Percentiles rank a stretch among this genome's conserved stretches.
Conservation (phyloP, 2,329 filamentous ascomycete species). For the Sporothrix phasma region DNA sequence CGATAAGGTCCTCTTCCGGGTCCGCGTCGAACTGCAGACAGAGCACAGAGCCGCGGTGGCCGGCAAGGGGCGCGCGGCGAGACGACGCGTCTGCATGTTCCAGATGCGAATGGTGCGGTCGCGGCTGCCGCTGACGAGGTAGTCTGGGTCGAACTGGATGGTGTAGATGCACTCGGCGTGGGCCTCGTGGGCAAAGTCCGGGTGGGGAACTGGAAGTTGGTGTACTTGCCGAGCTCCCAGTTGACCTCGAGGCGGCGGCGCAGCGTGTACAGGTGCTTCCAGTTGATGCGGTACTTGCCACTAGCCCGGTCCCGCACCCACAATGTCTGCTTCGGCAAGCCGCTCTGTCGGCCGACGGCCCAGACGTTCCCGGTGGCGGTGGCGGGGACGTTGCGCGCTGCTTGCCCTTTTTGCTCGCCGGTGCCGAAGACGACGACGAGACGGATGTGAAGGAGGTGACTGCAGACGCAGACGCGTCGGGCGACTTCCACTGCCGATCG, state of each 20-base stretch:
- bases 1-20: slow-evolving; percentile 80
- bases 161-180: slow-evolving; percentile 93
- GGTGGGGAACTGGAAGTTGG: slow-evolving; percentile 89
- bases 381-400: slow-evolving; percentile 25
- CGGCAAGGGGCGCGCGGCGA: slow-evolving; percentile 65
- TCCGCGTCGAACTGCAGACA: slow-evolving; percentile 92
- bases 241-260: slow-evolving; percentile 77
- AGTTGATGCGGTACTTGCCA: slow-evolving; percentile 61
- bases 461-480: too few relatives aligned
- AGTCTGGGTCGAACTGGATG: slow-evolving; percentile 77
- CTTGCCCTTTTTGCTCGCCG: slow-evolving; percentile 26
- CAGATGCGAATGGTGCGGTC: slow-evolving; percentile 83
- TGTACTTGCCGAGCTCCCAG: slow-evolving; percentile 74
- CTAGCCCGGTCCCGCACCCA: slow-evolving; percentile 41
- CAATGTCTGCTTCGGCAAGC: slow-evolving; percentile 35
- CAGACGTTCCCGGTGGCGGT: too few relatives aligned
- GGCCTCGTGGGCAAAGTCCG: slow-evolving; percentile 66
- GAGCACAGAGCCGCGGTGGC: slow-evolving; percentile 77
- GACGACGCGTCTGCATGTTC: slow-evolving; percentile 71
- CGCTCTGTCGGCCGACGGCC: not conserved
- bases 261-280: slow-evolving; percentile 88
- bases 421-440: not conserved
- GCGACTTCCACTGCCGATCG: not conserved
- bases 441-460: not conserved
- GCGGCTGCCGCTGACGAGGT: slow-evolving; percentile 84